Evolutionary conservation across 768 basidiomycete species (phyloP).

Genomic region (Suillus brevipes): DNA sequence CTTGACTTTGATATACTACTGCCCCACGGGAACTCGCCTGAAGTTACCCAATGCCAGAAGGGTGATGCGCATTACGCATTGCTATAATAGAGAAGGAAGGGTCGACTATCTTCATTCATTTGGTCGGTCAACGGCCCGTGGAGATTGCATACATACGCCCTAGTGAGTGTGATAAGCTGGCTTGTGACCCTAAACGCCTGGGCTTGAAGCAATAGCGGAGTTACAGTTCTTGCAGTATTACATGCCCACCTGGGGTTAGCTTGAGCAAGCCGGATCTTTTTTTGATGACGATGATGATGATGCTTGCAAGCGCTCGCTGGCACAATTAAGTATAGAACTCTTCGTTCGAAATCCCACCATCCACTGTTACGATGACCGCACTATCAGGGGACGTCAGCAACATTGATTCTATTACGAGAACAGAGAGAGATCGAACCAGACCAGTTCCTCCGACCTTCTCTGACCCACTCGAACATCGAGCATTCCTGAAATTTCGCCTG

Average conservation of each 20-base stretch:
- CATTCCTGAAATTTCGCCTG: constrained; percentile 44
- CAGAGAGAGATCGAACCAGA: background rate
- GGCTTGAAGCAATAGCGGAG: background rate
- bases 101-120: too few species aligned
- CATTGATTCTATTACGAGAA: background rate
- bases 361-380: background rate
- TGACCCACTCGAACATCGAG: constrained; percentile 39
- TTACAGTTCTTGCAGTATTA: too few species aligned
- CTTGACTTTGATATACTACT: too few species aligned
- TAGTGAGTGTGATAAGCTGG: background rate
- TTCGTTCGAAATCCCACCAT: background rate
- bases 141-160: background rate
- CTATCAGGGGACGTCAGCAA: background rate
- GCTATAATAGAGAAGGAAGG: too few species aligned
- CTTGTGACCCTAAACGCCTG: background rate
- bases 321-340: background rate
- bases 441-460: constrained; percentile 29
- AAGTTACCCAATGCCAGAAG: background rate
- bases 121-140: too few species aligned
- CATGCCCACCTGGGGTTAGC: too few species aligned
- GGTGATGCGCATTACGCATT: background rate
- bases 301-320: background rate
- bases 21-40: background rate
- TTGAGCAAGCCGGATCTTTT: background rate
- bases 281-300: background rate